These are phyloP conservation scores for Rubroshorea leprosula DNA, from an alignment of 345 rosid species.

Conservation along the genomic window DNA sequence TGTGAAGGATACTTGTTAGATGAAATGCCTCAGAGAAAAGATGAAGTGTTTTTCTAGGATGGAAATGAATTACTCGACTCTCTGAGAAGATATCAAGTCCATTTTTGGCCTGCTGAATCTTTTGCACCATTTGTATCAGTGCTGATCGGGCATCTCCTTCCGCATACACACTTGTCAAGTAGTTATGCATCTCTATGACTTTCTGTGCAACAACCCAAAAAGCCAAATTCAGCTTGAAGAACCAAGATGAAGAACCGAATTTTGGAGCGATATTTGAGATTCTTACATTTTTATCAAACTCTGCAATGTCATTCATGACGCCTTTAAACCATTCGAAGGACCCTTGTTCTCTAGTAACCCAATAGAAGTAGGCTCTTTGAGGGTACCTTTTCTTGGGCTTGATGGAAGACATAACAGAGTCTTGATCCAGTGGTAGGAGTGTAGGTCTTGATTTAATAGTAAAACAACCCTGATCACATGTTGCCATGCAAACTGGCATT, in stretches of 20 bases:
- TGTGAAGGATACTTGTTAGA: conserved; percentile 20
- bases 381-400: conserved; percentile 40
- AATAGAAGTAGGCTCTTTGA: conserved; percentile 86
- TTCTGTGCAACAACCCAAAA: conserved; percentile 36
- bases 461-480: background rate
- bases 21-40: background rate
- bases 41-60: background rate
- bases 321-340: conserved; percentile 99
- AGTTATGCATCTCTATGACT: conserved; percentile 93
- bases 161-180: conserved; percentile 90
- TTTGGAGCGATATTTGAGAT: background rate
- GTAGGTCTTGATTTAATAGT: background rate
- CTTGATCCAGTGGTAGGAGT: background rate
- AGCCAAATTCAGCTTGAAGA: background rate
- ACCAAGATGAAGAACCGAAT: background rate
- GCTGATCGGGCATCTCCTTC: conserved; percentile 99
- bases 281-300: conserved; percentile 53
- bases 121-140: conserved; percentile 85
- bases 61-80: conserved; percentile 53
- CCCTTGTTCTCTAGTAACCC: conserved; percentile 96
- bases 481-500: background rate
- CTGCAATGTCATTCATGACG: conserved; percentile 96
- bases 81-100: conserved; percentile 88
- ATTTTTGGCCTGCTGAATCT: conserved; percentile 91
- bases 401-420: background rate